Conservation (phyloP, 2,329 filamentous ascomycete species). For the Didymella segeticola region DNA sequence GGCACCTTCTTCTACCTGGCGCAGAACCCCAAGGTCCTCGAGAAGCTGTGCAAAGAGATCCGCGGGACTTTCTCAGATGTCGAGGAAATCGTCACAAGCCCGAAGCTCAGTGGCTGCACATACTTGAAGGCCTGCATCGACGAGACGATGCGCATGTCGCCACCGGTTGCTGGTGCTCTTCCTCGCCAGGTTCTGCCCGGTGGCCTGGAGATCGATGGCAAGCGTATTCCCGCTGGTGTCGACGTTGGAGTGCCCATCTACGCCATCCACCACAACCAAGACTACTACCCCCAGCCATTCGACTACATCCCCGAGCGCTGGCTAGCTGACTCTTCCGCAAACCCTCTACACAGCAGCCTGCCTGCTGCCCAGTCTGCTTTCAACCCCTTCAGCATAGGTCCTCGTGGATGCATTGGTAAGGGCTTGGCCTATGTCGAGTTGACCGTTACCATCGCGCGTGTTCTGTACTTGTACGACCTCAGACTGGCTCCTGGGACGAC, state of each 20-base stretch:
- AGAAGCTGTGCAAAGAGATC: slow-evolving; percentile 45
- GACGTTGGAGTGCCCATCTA: slow-evolving; percentile 49
- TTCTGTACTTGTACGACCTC: slow-evolving; percentile 68
- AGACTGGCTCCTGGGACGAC: slow-evolving; percentile 44
- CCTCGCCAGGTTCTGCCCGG: slow-evolving; percentile 48
- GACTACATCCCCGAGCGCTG: slow-evolving; percentile 49
- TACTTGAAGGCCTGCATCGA: slow-evolving; percentile 51
- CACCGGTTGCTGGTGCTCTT: slow-evolving; percentile 48
- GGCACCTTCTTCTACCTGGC: slow-evolving; percentile 55
- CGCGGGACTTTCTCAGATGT: slow-evolving; percentile 42
- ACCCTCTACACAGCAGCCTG: slow-evolving; percentile 40
- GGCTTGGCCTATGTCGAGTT: slow-evolving; percentile 72
- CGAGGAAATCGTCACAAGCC: slow-evolving; percentile 48
- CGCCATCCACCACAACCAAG: slow-evolving; percentile 48
- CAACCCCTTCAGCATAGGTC: slow-evolving; percentile 75
- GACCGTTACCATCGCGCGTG: slow-evolving; percentile 66
- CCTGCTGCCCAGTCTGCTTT: slow-evolving; percentile 69
- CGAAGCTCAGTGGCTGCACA: slow-evolving; percentile 40
- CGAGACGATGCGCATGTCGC: slow-evolving; percentile 51
- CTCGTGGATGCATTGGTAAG: slow-evolving; percentile 76
- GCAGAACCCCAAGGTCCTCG: slow-evolving; percentile 46
- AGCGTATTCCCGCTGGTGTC: slow-evolving; percentile 44
- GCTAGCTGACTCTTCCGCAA: slow-evolving; percentile 39
- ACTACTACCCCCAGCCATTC: slow-evolving; percentile 49
- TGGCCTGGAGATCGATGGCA: slow-evolving; percentile 48